Evolutionary conservation across 345 rosid genomes (phyloP).

Genomic region (Gynandropsis gynandra): DNA sequence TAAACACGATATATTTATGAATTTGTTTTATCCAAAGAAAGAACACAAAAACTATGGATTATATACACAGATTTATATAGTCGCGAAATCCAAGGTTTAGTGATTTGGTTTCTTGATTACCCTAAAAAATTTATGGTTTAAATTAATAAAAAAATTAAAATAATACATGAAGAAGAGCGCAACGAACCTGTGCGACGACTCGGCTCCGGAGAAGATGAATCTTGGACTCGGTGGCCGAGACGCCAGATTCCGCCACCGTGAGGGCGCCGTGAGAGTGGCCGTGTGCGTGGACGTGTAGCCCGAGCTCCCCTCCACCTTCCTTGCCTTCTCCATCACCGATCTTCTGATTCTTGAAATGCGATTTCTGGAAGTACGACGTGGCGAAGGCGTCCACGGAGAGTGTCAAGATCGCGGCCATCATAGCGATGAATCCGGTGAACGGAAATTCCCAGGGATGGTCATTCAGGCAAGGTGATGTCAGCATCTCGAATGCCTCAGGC

Average conservation of each 20-base stretch:
- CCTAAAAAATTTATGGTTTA: too few relatives aligned
- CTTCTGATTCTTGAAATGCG: slow-evolving; percentile 24
- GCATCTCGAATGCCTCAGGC: slow-evolving; percentile 36
- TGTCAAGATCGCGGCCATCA: slow-evolving; percentile 40
- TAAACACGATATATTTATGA: too few relatives aligned
- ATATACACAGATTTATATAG: too few relatives aligned
- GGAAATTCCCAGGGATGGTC: slow-evolving; percentile 40
- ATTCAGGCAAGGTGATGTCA: slow-evolving; percentile 31
- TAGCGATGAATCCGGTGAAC: slow-evolving; percentile 38
- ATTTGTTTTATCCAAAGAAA: too few relatives aligned
- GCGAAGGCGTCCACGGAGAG: slow-evolving; percentile 37
- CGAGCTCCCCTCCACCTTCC: slow-evolving; percentile 28
- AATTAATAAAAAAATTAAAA: slow-evolving; percentile 11
- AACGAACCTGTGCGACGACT: slow-evolving; percentile 43
- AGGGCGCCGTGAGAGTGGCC: slow-evolving; percentile 39
- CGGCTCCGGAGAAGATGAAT: slow-evolving; percentile 34
- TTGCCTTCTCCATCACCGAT: slow-evolving; percentile 23
- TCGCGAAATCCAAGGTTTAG: too few relatives aligned
- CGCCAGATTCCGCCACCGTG: slow-evolving; percentile 15
- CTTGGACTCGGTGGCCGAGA: slow-evolving; percentile 1
- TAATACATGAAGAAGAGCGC: neutral
- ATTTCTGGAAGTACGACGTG: slow-evolving; percentile 32
- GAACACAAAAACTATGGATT: too few relatives aligned
- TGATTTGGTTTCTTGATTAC: neutral
- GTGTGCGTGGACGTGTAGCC: slow-evolving; percentile 34